Base-by-base conservation (phyloP, 768 basidiomycete species). In the Neoboletus magnificus region DNA sequence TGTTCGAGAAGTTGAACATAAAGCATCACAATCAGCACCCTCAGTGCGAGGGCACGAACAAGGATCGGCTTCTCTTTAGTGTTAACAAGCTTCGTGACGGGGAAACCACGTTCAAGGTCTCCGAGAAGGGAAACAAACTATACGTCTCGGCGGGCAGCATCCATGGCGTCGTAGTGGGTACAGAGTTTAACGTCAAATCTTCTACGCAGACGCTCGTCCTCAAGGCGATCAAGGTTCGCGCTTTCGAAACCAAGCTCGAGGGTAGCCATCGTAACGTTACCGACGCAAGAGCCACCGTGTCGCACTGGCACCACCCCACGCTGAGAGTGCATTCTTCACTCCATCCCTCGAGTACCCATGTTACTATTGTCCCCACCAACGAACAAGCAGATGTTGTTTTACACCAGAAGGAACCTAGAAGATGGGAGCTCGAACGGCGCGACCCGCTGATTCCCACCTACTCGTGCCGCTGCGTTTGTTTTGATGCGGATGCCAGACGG, bases 31-130 rank as follows among this genome's bases (percentile, higher is more conserved):
- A 10, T 0, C 64, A 66, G 25, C 54, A 66, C 44, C 64, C 61
- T 25, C 64, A 60, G 15, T 66, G 64, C 36, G 58, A 62, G 37
- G 64, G 64, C 1, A 23, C 16, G 30, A 57, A 65, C 27, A 63
- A 15, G 42, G 36, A 58, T 12, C 42, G 64, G 3, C 46, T 65
- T 2, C 51, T 66, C 3, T 65, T 66, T 13, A 63, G 64, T 15
- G 54, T 65, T 0, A 65, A 65, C 50, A 60, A 49, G 1, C 50
- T 54, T 29, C 47, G 39, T 33, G 22, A 55, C 12, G 61, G 52
- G 13, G 48, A 54, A 50, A 60, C 55, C 13, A 57, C 55, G 8
- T 62, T 62, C 56, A 62, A 44, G 29, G 61, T 65, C 40, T 49
- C 37, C n/a, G 20, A 52, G 40, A 57, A 30, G 20, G 13, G 22